Base-by-base conservation (phyloP, 306 rosid species). In the Nissolia schottii region DNA sequence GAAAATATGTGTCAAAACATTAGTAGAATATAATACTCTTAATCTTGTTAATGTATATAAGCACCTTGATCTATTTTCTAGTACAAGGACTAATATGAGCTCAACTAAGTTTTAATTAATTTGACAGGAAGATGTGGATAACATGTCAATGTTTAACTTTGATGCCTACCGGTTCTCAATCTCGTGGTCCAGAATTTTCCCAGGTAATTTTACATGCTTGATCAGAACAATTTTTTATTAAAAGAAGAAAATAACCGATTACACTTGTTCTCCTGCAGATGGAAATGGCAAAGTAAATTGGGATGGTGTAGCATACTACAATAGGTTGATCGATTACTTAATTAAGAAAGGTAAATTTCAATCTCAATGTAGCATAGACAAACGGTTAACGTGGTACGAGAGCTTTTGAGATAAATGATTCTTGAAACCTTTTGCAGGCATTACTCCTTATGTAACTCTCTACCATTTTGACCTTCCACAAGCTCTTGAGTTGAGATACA, bases 141-240 rank as follows among this genome's bases (percentile, higher is more conserved):
- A 88, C 79, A 87, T 93, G 94, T 79, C 79, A 34, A 83, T 64
- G 1, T 79, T 84, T 24, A 87, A 93, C 56, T 93, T 93, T 55
- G 98, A 90, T 74, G 97, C 96, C 24, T 93, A 93, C 78, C 85
- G 98, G 13, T 93, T 90, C 81, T 93, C 98, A 20, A 93, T 93
- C 75, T 93, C 98, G 7, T 93, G 97, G 98, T 88, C 97, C 78
- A 88, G 97, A 83, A 90, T 93, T 75, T 93, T 90, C 40, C 98
- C 98, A 78, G 51, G 97, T 93, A 81, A 83, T 35, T 41, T 72
- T 38, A 24, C 46, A 35, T 65, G 37, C 56, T 62, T 57, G 25
- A 31, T 28, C 20, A 49, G 10, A 49, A 40, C 3, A 38, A 60
- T 14, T n/a, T n/a, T n/a, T n/a, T n/a, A n/a, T n/a, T n/a, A n/a